Percentiles rank a stretch among this genome's conserved stretches.
phyloP scores from a whole-genome alignment of 306 rosid genomes.

The Canavalia gladiata region DNA sequence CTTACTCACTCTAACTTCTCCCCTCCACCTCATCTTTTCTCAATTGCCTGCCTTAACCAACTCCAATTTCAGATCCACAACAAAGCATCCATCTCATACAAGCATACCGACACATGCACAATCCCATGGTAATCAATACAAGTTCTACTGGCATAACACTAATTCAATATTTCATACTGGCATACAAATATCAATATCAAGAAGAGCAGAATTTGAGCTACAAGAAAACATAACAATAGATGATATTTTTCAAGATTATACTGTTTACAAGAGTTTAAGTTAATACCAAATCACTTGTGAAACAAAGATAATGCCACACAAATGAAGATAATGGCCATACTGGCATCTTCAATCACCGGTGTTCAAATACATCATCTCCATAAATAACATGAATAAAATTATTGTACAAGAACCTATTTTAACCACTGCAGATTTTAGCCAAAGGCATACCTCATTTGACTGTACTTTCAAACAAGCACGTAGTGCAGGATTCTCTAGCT shows the following conservation, averaged over 20 bases:
- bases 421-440: slow-evolving; percentile 31
- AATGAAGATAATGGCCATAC: slow-evolving; percentile 1
- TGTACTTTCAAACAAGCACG: slow-evolving; percentile 83
- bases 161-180: not conserved
- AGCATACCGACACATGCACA: not conserved
- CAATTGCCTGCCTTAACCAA: not conserved
- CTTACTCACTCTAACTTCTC: slow-evolving; percentile 9
- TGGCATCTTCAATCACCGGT: slow-evolving; percentile 21
- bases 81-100: slow-evolving; percentile 6
- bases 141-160: not conserved
- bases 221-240: slow-evolving; percentile 16
- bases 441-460: slow-evolving; percentile 79
- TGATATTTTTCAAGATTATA: slow-evolving; percentile 1
- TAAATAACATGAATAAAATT: slow-evolving; percentile 12
- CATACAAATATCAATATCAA: not conserved
- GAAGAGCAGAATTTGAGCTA: slow-evolving; percentile 10
- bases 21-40: not conserved
- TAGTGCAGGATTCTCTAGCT: slow-evolving; percentile 95
- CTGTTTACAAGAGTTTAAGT: not conserved
- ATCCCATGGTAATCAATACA: slow-evolving; percentile 9
- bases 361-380: slow-evolving; percentile 33
- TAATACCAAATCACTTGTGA: slow-evolving; percentile 4
- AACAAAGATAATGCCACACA: not conserved
- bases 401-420: slow-evolving; percentile 22
- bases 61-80: slow-evolving; percentile 15